phyloP scores from a whole-genome alignment of 2,329 filamentous ascomycete species.

The Ophiostoma sp. region DNA sequence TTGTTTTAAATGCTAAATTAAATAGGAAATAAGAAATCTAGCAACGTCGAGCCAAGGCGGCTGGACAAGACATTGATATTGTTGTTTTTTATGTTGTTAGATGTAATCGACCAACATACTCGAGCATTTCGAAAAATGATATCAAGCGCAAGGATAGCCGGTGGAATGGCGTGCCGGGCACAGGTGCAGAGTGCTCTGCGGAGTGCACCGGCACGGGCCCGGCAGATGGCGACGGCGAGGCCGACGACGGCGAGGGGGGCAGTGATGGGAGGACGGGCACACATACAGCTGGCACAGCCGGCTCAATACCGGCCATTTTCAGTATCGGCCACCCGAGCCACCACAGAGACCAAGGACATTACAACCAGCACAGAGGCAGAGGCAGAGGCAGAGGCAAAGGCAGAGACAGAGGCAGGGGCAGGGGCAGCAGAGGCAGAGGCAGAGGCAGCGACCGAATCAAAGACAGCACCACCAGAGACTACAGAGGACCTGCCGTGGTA shows the following conservation, averaged over 20 bases:
- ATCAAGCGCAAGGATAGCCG: slow-evolving; percentile 21
- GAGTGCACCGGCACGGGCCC: neutral
- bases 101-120: neutral
- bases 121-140: slow-evolving; percentile 18
- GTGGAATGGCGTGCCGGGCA: slow-evolving; percentile 16
- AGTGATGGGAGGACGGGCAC: neutral
- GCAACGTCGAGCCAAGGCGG: neutral
- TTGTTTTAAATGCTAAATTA: slow-evolving; percentile 18
- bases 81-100: too few relatives aligned
- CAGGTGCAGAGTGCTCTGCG: slow-evolving; percentile 17
- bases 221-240: slow-evolving; percentile 1
- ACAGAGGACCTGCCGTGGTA: slow-evolving; percentile 60
- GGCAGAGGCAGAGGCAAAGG: neutral
- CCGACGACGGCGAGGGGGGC: neutral
- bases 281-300: neutral
- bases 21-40: slow-evolving; percentile 17
- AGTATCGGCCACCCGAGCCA: neutral
- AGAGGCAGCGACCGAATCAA: neutral
- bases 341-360: neutral
- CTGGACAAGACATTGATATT: neutral
- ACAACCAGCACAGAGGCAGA: neutral
- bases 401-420: neutral
- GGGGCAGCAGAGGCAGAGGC: too few relatives aligned
- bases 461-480: neutral
- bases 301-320: neutral